A percentile compares a stretch with the other conserved stretches of the same genome.
Evolutionary conservation across 139 green algal species (phyloP).

Genomic region (Axilococcus clingmanii): DNA sequence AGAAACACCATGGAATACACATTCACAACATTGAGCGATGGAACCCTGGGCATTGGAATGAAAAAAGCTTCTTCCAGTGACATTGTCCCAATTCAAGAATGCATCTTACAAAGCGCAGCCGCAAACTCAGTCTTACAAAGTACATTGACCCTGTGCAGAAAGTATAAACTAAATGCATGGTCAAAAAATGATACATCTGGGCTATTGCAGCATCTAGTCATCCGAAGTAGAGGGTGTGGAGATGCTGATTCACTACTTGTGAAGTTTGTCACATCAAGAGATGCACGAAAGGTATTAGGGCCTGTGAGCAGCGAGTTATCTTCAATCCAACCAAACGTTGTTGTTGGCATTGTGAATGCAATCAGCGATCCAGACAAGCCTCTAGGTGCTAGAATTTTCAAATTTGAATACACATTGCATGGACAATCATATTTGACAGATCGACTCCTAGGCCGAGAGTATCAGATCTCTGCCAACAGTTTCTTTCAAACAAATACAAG

Average conservation of each 20-base stretch:
- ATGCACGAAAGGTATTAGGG: constrained; percentile 15
- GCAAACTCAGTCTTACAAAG: too few species aligned
- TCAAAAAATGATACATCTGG: not conserved
- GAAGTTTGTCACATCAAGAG: constrained; percentile 20
- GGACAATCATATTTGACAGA: constrained; percentile 23
- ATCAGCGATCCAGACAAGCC: constrained; percentile 8
- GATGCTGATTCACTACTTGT: constrained; percentile 12
- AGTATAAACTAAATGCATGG: not conserved
- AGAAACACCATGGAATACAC: constrained; percentile 67
- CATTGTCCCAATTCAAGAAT: not conserved
- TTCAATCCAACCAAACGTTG: not conserved
- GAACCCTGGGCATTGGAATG: not conserved
- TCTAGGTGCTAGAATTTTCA: constrained; percentile 2
- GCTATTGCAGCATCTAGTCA: constrained; percentile 33
- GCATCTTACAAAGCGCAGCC: not conserved
- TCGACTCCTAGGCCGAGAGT: constrained; percentile 46
- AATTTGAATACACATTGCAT: constrained; percentile 11
- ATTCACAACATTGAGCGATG: not conserved
- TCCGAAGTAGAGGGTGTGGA: constrained; percentile 15
- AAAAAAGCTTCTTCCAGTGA: not conserved
- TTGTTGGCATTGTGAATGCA: constrained; percentile 37
- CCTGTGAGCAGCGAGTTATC: constrained; percentile 13
- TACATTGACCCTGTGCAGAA: constrained; percentile 1
- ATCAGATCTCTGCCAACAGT: constrained; percentile 53
- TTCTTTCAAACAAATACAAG: constrained; percentile 90